Evolutionary conservation across 345 rosid genomes (phyloP), one percentile per base, ranked within the genome.

Genomic region (Lepidium aucheri): DNA sequence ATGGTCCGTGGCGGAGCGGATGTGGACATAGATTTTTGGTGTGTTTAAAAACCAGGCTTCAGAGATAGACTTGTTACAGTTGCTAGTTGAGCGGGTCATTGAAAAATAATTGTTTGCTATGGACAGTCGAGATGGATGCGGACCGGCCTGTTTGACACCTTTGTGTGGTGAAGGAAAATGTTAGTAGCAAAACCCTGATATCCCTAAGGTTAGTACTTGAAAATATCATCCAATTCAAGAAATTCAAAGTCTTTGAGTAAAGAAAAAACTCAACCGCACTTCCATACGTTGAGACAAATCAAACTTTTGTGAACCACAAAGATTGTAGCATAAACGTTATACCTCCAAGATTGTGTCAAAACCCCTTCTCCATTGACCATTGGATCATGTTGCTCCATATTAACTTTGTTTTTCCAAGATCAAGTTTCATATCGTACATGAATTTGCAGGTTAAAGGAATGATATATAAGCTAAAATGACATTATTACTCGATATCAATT

Each of bases 161-260:
- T n/a, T n/a, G n/a, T n/a, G n/a, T n/a, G n/a, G n/a, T n/a, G n/a
- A n/a, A n/a, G n/a, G n/a, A n/a, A n/a, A n/a, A n/a, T n/a, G n/a
- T n/a, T n/a, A n/a, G n/a, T n/a, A n/a, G n/a, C 98, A 68, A 88
- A 89, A 18, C 97, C 97, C 80, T 93, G 97, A 82, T 88, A 82
- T 51, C 87, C 86, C 17, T 93, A 96, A 15, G 99, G 98, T 51
- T 91, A 94, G 77, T 84, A 76, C 52, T 78, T 67, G 35, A 84
- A 70, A 42, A 94, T 96, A 76, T 94, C 88, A 77, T 80, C 68
- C 67, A 81, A 54, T 82, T 94, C 99, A 40, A 49, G 79, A 79
- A 84, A 90, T 49, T 88, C 84, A 84, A 94, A 94, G 66, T 90
- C 99, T 96, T 94, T 63, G 49, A 65, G 40, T 11, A 1, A 53